phyloP scores from a whole-genome alignment of 2,329 filamentous ascomycete genomes.

The Ophiobolus disseminans region DNA sequence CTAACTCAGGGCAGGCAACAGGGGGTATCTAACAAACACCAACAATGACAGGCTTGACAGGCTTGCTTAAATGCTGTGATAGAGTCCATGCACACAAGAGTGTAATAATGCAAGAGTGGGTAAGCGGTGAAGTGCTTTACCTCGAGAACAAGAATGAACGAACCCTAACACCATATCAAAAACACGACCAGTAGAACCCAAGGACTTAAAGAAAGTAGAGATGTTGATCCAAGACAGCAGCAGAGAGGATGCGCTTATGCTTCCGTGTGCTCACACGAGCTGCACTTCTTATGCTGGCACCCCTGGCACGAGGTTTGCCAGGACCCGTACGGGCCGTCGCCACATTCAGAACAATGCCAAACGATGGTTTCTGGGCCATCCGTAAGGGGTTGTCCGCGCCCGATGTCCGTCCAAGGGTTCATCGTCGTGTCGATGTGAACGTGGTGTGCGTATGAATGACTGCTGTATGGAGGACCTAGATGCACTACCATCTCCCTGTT shows the following conservation, averaged over 20 bases:
- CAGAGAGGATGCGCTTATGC: conserved; percentile 1
- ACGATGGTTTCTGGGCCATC: conserved; percentile 11
- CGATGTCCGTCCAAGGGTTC: background rate
- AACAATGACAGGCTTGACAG: background rate
- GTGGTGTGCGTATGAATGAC: too few relatives aligned
- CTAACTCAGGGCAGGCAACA: background rate
- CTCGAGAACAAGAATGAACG: too few relatives aligned
- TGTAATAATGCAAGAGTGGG: background rate
- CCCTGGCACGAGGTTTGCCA: conserved; percentile 13
- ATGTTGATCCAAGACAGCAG: too few relatives aligned
- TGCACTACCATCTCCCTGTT: too few relatives aligned
- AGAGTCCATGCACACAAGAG: background rate
- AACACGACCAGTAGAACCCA: too few relatives aligned
- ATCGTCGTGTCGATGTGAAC: too few relatives aligned
- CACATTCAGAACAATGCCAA: conserved; percentile 26
- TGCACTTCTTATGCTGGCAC: conserved; percentile 16
- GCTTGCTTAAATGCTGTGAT: background rate
- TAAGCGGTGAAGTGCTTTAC: too few relatives aligned
- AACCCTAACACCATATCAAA: too few relatives aligned
- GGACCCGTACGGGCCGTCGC: conserved; percentile 16
- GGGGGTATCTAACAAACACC: background rate
- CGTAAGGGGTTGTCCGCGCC: background rate
- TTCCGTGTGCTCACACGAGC: conserved; percentile 1
- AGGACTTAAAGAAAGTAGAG: too few relatives aligned
- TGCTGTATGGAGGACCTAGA: too few relatives aligned